Evolutionary conservation across 139 green algal species (phyloP).

Genomic region (Pseudopediastrum boryanum): DNA sequence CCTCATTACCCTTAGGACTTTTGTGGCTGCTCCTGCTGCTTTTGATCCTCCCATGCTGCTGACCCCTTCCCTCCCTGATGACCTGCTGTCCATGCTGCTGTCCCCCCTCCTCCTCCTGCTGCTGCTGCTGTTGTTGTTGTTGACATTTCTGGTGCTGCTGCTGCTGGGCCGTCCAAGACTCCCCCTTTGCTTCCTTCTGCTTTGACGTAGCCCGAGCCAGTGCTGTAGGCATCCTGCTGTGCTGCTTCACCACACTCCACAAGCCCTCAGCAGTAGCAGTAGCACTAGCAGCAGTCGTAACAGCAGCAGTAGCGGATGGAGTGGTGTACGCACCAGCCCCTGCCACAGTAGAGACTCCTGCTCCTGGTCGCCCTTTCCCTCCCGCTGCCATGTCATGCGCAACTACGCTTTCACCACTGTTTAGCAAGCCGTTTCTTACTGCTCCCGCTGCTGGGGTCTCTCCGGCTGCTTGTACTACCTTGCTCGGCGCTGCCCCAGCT

Average conservation of each 20-base stretch:
- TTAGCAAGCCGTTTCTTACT: neutral
- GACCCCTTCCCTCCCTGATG: too few relatives aligned
- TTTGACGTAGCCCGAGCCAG: neutral
- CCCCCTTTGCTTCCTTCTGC: neutral
- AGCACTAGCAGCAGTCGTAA: neutral
- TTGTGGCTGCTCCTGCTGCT: too few relatives aligned
- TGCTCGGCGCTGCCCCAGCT: neutral
- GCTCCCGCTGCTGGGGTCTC: neutral
- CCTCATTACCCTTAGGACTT: too few relatives aligned
- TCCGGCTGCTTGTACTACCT: neutral
- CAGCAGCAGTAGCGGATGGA: neutral
- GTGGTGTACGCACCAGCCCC: neutral
- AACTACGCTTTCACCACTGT: neutral
- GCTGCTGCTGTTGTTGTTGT: too few relatives aligned
- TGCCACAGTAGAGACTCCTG: neutral
- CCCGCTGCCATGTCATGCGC: neutral
- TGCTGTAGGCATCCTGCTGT: neutral
- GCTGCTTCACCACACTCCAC: neutral
- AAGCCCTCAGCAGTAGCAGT: neutral
- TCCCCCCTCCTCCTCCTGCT: too few relatives aligned
- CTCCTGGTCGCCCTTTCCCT: neutral
- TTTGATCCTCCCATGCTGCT: too few relatives aligned
- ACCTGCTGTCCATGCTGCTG: too few relatives aligned
- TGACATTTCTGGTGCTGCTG: conserved; percentile 14
- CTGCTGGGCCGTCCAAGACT: neutral